phyloP scores from a whole-genome alignment of 2,329 filamentous ascomycete genomes.

The Xylaria hypoxylon region DNA sequence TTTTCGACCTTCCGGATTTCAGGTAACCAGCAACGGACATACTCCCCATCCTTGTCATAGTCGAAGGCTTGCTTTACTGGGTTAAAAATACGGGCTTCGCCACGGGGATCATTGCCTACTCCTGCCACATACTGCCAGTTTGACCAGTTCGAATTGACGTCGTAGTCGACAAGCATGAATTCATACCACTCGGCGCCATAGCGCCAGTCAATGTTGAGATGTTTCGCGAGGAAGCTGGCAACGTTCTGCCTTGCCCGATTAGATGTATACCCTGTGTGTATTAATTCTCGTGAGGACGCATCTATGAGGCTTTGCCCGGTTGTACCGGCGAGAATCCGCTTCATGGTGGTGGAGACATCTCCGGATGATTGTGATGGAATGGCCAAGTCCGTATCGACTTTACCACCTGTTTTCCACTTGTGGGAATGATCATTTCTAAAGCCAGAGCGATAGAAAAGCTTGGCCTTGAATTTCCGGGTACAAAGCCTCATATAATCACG shows the following conservation, averaged over 20 bases:
- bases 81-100: conserved; percentile 80
- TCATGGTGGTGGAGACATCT: conserved; percentile 61
- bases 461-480: conserved; percentile 73
- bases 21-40: conserved; percentile 78
- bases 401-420: conserved; percentile 62
- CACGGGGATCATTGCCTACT: conserved; percentile 81
- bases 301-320: conserved; percentile 84
- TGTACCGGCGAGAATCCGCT: conserved; percentile 72
- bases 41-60: conserved; percentile 77
- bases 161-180: conserved; percentile 78
- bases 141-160: conserved; percentile 80
- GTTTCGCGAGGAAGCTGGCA: conserved; percentile 78
- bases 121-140: conserved; percentile 87
- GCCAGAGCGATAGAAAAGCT: conserved; percentile 73
- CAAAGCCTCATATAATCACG: conserved; percentile 85
- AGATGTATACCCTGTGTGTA: conserved; percentile 80
- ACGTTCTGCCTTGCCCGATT: conserved; percentile 83
- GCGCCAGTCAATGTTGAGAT: conserved; percentile 81
- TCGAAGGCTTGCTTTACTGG: conserved; percentile 84
- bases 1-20: conserved; percentile 69
- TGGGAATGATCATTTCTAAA: conserved; percentile 64
- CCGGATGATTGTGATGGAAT: conserved; percentile 57
- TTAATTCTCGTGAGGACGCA: conserved; percentile 79
- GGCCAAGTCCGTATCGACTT: conserved; percentile 42
- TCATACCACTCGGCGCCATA: conserved; percentile 88